phyloP scores from a whole-genome alignment of 352 stramenopile species.

The Phytophthora litchii region DNA sequence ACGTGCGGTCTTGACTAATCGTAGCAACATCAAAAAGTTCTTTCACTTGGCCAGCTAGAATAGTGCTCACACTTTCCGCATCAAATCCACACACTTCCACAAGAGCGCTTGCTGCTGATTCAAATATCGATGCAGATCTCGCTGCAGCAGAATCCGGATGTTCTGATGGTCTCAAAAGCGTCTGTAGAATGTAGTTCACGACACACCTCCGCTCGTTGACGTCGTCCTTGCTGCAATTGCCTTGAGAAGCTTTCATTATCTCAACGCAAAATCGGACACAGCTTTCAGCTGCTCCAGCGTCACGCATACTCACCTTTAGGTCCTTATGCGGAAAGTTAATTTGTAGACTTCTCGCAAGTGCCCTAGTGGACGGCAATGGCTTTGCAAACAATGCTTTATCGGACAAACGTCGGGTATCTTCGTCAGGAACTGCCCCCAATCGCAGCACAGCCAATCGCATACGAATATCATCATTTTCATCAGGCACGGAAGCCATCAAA shows the following conservation, averaged over 20 bases:
- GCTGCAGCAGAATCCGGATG: background rate
- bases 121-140: slow-evolving; percentile 24
- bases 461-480: slow-evolving; percentile 33
- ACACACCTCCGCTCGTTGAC: slow-evolving; percentile 35
- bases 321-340: slow-evolving; percentile 34
- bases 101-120: slow-evolving; percentile 44
- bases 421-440: slow-evolving; percentile 41
- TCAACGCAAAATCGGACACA: slow-evolving; percentile 61
- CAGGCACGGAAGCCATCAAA: slow-evolving; percentile 17
- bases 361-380: slow-evolving; percentile 43
- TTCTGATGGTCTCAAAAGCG: slow-evolving; percentile 36
- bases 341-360: slow-evolving; percentile 37
- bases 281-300: slow-evolving; percentile 43
- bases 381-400: slow-evolving; percentile 51
- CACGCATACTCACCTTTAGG: slow-evolving; percentile 48
- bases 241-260: slow-evolving; percentile 39
- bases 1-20: slow-evolving; percentile 37
- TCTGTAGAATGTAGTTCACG: slow-evolving; percentile 58
- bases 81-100: slow-evolving; percentile 44
- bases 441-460: slow-evolving; percentile 72
- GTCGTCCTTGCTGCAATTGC: slow-evolving; percentile 22
- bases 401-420: slow-evolving; percentile 45
- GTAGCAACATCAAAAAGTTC: slow-evolving; percentile 33
- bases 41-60: slow-evolving; percentile 23
- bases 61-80: slow-evolving; percentile 27